These are phyloP conservation scores for Epichloe festucae DNA, from an alignment of 2,329 filamentous ascomycete genomes.

Conservation along the genomic window DNA sequence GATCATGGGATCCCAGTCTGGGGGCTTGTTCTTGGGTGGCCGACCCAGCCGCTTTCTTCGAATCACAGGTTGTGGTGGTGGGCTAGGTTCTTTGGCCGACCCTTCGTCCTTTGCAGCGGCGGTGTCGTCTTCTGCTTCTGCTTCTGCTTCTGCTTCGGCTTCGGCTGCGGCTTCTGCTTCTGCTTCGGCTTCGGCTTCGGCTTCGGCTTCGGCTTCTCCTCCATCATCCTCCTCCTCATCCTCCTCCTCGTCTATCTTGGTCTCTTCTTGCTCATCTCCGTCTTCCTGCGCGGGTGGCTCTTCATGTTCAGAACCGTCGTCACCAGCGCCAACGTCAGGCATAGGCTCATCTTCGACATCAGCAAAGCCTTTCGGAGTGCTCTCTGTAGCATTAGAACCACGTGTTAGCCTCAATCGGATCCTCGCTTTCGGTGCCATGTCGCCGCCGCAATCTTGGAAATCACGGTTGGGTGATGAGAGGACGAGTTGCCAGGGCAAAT, in stretches of 20 bases:
- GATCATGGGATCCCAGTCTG: conserved; percentile 60
- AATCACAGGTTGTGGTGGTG: conserved; percentile 48
- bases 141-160: conserved; percentile 14
- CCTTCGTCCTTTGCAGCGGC: conserved; percentile 24
- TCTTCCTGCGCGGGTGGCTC: conserved; percentile 17
- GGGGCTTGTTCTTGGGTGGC: conserved; percentile 71
- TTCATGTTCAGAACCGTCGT: conserved; percentile 8
- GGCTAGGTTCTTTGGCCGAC: conserved; percentile 38
- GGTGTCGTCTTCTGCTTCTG: conserved; percentile 17
- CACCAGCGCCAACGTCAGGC: conserved; percentile 18
- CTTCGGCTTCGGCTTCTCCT: conserved; percentile 17
- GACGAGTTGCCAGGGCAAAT: not conserved
- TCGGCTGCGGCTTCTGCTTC: conserved; percentile 10
- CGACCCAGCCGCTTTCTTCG: conserved; percentile 71
- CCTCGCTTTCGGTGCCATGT: conserved; percentile 17
- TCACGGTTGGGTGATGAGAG: not conserved
- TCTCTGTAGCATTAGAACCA: conserved; percentile 22
- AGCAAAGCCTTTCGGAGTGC: conserved; percentile 28
- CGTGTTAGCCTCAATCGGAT: conserved; percentile 23
- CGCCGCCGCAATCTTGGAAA: not conserved
- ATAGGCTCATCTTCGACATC: conserved; percentile 28
- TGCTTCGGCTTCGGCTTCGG: conserved; percentile 8
- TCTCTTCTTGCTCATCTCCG: conserved; percentile 20
- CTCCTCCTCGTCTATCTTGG: conserved; percentile 25
- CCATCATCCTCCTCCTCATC: conserved; percentile 32